These are phyloP conservation scores for Psilocybe tampanensis DNA, from an alignment of 768 basidiomycete genomes.

Conservation along the genomic window DNA sequence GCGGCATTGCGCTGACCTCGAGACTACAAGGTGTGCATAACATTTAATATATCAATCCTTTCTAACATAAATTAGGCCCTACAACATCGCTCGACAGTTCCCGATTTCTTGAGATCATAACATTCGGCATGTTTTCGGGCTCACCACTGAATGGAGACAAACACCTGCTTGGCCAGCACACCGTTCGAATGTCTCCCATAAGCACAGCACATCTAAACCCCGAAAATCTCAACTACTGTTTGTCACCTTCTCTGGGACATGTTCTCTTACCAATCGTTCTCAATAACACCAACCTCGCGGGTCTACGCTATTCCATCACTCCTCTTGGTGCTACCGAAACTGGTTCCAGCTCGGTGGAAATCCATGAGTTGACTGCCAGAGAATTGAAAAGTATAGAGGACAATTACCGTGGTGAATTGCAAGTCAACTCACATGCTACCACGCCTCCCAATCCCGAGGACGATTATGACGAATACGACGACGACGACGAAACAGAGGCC, in stretches of 20 bases:
- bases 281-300: constrained; percentile 83
- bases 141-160: constrained; percentile 47
- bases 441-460: constrained; percentile 34
- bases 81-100: constrained; percentile 48
- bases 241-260: constrained; percentile 51
- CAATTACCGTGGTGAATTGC: constrained; percentile 52
- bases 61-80: constrained; percentile 30
- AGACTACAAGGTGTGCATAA: constrained; percentile 23
- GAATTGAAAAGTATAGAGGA: constrained; percentile 73
- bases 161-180: constrained; percentile 84
- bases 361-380: constrained; percentile 56
- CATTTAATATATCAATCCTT: background rate
- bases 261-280: constrained; percentile 83
- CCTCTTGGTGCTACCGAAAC: constrained; percentile 55
- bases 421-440: constrained; percentile 41
- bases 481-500: constrained; percentile 56
- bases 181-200: constrained; percentile 90
- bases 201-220: constrained; percentile 93
- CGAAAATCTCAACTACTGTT: constrained; percentile 70
- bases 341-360: constrained; percentile 48
- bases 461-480: constrained; percentile 73
- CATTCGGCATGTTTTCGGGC: constrained; percentile 51
- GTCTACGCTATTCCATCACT: constrained; percentile 72
- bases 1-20: constrained; percentile 22
- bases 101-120: constrained; percentile 49